phyloP scores from a whole-genome alignment of 2,329 filamentous ascomycete species.

The Sclerotinia nivalis region DNA sequence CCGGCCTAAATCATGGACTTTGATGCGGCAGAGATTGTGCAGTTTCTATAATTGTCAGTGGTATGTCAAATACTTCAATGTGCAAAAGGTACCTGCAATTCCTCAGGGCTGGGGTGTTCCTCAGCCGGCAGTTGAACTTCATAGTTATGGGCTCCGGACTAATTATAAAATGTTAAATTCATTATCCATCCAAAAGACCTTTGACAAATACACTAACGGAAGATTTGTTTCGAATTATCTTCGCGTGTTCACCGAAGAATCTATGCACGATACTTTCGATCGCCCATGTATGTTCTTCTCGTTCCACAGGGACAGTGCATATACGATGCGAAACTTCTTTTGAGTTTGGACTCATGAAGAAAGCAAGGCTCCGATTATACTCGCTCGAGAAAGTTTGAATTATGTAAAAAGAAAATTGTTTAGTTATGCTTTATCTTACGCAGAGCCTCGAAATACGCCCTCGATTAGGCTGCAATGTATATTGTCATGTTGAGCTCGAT shows the following conservation, averaged over 20 bases:
- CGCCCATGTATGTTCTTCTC: not conserved
- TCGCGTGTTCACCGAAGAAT: slow-evolving; percentile 9
- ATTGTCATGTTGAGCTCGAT: slow-evolving; percentile 2
- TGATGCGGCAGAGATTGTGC: slow-evolving; percentile 6
- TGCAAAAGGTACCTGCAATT: not conserved
- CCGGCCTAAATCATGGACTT: not conserved
- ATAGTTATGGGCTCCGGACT: not conserved
- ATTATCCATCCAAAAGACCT: fast-evolving
- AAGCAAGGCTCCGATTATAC: not conserved
- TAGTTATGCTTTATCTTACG: not conserved
- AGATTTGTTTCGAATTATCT: not conserved
- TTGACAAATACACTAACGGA: not conserved
- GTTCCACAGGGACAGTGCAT: slow-evolving; percentile 4
- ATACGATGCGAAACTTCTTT: not conserved
- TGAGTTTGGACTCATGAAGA: not conserved
- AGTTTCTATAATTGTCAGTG: not conserved
- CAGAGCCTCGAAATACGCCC: not conserved
- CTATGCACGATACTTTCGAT: slow-evolving; percentile 7
- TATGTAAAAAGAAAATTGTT: not conserved
- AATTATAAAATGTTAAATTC: not conserved
- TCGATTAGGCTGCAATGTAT: slow-evolving; percentile 13
- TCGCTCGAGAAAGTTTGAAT: not conserved
- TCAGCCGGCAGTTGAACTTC: not conserved
- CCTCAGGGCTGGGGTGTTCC: not conserved
- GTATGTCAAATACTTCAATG: not conserved